These are phyloP conservation scores for Letharia columbiana DNA, from an alignment of 495 filamentous ascomycete species.

Conservation along the genomic window DNA sequence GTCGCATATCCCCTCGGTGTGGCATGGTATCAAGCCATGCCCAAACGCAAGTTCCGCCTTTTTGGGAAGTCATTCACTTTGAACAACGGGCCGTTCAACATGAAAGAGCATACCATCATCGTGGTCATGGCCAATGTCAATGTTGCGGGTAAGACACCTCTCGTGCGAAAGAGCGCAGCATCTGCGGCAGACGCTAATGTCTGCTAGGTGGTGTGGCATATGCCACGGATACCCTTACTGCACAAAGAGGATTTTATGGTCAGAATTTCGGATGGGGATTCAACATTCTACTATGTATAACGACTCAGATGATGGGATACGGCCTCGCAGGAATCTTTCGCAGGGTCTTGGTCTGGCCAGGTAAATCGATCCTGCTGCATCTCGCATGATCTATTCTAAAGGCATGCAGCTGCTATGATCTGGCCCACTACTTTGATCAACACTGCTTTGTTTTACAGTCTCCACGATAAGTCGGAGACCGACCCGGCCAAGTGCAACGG, in stretches of 20 bases:
- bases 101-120: conserved; percentile 72
- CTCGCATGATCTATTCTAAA: neutral
- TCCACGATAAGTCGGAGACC: conserved; percentile 55
- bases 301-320: conserved; percentile 66
- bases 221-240: conserved; percentile 60
- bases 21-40: conserved; percentile 48
- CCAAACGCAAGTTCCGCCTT: conserved; percentile 42
- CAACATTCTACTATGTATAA: conserved; percentile 58
- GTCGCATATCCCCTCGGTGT: conserved; percentile 63
- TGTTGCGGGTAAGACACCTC: conserved; percentile 32
- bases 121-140: conserved; percentile 62
- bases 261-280: conserved; percentile 60
- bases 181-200: neutral
- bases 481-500: conserved; percentile 52
- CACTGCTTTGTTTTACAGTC: conserved; percentile 57
- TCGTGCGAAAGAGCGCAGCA: neutral
- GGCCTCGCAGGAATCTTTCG: conserved; percentile 64
- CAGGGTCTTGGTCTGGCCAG: conserved; percentile 52
- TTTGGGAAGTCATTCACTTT: conserved; percentile 50
- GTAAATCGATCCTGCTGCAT: neutral
- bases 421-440: conserved; percentile 62
- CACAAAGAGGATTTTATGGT: conserved; percentile 58
- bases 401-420: conserved; percentile 58
- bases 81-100: conserved; percentile 70
- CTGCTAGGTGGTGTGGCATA: conserved; percentile 44